phyloP scores from a whole-genome alignment of 2,329 filamentous ascomycete species.

The Penicillium sp. region DNA sequence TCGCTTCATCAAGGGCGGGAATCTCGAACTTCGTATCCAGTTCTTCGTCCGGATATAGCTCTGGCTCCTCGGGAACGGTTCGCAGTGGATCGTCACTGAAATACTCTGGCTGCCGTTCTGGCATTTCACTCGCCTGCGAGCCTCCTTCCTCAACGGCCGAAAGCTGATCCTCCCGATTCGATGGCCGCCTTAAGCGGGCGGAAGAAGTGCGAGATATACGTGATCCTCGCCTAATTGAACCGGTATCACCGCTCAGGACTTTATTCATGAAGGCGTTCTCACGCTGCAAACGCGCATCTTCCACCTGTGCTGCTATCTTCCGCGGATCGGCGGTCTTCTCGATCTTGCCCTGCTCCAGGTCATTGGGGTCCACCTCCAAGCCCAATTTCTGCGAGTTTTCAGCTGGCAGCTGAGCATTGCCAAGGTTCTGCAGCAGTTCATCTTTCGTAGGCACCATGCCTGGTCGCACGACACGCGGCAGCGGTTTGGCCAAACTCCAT shows the following conservation, averaged over 20 bases:
- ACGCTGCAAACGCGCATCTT: constrained; percentile 45
- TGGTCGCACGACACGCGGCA: constrained; percentile 56
- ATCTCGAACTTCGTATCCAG: constrained; percentile 17
- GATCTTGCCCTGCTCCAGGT: constrained; percentile 48
- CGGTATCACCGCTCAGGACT: constrained; percentile 32
- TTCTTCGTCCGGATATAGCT: constrained; percentile 11
- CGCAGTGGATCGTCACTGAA: constrained; percentile 25
- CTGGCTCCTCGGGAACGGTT: constrained; percentile 22
- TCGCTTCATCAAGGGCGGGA: constrained; percentile 32
- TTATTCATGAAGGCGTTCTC: constrained; percentile 45
- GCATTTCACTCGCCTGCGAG: constrained; percentile 13
- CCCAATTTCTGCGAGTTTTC: constrained; percentile 38
- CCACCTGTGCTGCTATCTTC: constrained; percentile 49
- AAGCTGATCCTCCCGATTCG: constrained; percentile 27
- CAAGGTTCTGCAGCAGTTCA: constrained; percentile 37
- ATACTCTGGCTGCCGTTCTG: constrained; percentile 10
- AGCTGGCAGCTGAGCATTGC: constrained; percentile 34
- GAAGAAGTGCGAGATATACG: constrained; percentile 31
- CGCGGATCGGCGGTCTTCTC: constrained; percentile 40
- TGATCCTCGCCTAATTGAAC: constrained; percentile 19
- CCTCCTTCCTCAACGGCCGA: constrained; percentile 29
- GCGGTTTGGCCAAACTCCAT: constrained; percentile 57
- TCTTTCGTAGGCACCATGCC: constrained; percentile 55
- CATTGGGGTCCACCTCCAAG: constrained; percentile 44
- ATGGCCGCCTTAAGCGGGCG: constrained; percentile 22